Base-by-base conservation (phyloP, 768 basidiomycete genomes). In the Daedalea quercina region DNA sequence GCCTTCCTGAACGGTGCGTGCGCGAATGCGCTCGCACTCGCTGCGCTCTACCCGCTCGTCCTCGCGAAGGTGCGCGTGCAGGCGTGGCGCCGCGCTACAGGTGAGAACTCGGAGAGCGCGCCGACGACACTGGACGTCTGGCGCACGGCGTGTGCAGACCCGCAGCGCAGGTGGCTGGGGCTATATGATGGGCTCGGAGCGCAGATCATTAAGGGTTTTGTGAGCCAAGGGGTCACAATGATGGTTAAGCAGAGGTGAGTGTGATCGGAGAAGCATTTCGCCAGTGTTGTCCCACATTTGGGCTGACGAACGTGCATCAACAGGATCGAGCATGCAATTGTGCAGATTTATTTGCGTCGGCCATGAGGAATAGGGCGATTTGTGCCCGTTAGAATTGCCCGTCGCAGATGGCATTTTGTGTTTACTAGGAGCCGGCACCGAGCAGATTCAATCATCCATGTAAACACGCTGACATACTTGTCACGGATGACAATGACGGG, bases 1-100 rank as follows among this genome's bases (percentile, higher is more conserved):
- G 77, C 80, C 0, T 83, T 84, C 62, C 55, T 83, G 41, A 76
- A 76, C n/a, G 81, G 71, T 1, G 81, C 81, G 0, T 65, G 78
- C 22, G 75, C 81, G 0, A 80, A 78, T 56, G 71, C 78, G 0
- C 64, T 80, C 37, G 79, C 79, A 0, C 68, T 73, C 7, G 61
- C 70, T 0, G 51, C 80, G 1, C 65, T 81, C 8, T 83, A 84
- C 59, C 82, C 82, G 0, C 68, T 83, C 25, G 79, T 83, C 19
- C 72, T 84, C 17, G 77, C 80, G 17, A 84, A 84, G 66, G 80
- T 77, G 19, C 73, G 77, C 4, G 68, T 77, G 4, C 79, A 77
- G 53, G 69, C 60, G 9, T 51, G 61, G 24, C 37, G 37, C 8
- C 4, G 15, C 4, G 15, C 1, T 17, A 20, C 20, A 24, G 19